Base-by-base conservation (phyloP, 345 rosid species). In the Stellera chamaejasme region DNA sequence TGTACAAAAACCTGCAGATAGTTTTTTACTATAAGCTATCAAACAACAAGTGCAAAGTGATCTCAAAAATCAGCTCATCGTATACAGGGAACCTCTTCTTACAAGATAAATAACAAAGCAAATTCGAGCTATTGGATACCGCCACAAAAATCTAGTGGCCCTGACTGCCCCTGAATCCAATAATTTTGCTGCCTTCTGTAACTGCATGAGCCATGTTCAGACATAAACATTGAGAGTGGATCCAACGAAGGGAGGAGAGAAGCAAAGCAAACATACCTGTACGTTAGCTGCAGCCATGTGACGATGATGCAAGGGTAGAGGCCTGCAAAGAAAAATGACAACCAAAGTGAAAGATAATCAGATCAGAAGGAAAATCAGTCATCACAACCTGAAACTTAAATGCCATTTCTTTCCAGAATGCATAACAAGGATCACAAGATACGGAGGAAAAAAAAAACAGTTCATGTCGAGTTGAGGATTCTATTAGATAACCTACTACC, bases 61-160 rank as follows among this genome's bases (percentile, higher is more conserved):
- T 19, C 23, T 19, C 23, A 32, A 8, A 32, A 32, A 1, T 8
- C 9, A 8, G 39, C 3, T 32, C 39, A 32, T 32, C 5, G 39
- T 32, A 8, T 5, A 8, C 39, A 32, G 9, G 39, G 3, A 32
- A 32, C 58, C 41, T 46, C 13, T 43, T 64, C 79, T 79, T 66
- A 92, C 99, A 65, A 93, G 85, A 79, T 93, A 90, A 76, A 82
- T 84, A 19, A 93, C 88, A 58, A 85, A 66, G 60, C 72, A 66
- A 41, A 93, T 66, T 41, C 97, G 86, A 48, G 99, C 99, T 55
- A 77, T 77, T 11, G 99, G 99, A 73, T 93, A 90, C 63, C 85
- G 93, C 97, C 97, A 93, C 51, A 93, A 88, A 73, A 93, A 93
- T 69, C 96, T 76, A 0, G 92, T 93, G 64, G 95, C 99, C 76